Evolutionary conservation across 139 green algal species (phyloP), one percentile per base, ranked within the genome.

Genomic region (Micractinium conductrix): DNA sequence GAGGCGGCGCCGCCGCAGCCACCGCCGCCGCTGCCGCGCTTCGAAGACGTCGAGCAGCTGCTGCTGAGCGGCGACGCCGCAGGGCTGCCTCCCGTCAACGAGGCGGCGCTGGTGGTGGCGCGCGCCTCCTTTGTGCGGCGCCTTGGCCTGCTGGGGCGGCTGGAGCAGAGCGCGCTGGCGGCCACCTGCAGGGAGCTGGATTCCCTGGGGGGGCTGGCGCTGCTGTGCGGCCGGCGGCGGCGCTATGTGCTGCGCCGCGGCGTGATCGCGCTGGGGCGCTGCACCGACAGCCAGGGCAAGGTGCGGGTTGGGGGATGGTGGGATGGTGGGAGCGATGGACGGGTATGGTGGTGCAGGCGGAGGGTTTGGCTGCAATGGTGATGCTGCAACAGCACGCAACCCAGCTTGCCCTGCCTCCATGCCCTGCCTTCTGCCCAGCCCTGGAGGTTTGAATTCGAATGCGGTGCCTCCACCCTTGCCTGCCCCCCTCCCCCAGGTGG

Each of bases 191-290:
- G 86, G 26, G 70, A 89, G 44, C 75, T 93, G 74, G 90, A 93
- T 68, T 40, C 69, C 0, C 69, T 88, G n/a, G 87, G 83, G 73
- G 89, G 83, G 33, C 71, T 94, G 44, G 89, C 89, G 0, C 73
- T 73, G 76, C 76, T 94, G 70, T 87, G 76, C 84, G 80, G 89
- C 1, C 63, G 42, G 10, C 30, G 45, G 4, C 33, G 35, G 42
- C 86, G 85, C n/a, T 93, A 81, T 48, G 71, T 92, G 43, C 33
- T 94, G 30, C 81, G 85, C 8, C 80, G 87, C 44, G 81, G 73
- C 0, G 83, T 78, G 33, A 80, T 92, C 19, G 87, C 30, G 50
- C 22, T 94, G 7, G 91, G 91, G 12, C 83, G 91, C 3, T 69
- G 70, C 35, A 88, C 58, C 3, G 37, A 40, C 19, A 74, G 24